A percentile compares a stretch with the other conserved stretches of the same genome.
phyloP scores from a whole-genome alignment of 1,139 yeast species.

The Taphrina flavorubra region DNA sequence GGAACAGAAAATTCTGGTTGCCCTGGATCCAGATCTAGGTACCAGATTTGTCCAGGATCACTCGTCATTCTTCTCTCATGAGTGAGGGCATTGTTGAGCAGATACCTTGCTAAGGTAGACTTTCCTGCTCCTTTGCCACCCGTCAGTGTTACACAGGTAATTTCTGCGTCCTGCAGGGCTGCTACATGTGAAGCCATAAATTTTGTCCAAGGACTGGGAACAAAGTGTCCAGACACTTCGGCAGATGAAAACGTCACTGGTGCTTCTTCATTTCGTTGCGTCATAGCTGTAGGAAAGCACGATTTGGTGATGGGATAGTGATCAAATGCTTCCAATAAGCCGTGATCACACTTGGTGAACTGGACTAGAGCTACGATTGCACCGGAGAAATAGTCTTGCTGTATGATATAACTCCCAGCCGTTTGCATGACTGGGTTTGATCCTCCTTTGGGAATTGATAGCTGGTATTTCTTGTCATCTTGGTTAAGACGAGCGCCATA shows the following conservation, averaged over 20 bases:
- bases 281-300: neutral
- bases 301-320: constrained; percentile 35
- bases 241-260: neutral
- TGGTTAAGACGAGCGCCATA: constrained; percentile 59
- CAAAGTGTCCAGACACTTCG: neutral
- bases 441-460: constrained; percentile 59
- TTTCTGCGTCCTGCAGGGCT: neutral
- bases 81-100: constrained; percentile 58
- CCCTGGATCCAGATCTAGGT: constrained; percentile 87
- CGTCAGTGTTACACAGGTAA: constrained; percentile 52
- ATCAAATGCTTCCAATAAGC: constrained; percentile 8
- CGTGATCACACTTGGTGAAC: constrained; percentile 48
- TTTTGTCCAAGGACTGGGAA: neutral
- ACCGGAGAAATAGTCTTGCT: constrained; percentile 4
- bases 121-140: constrained; percentile 86
- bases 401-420: constrained; percentile 47
- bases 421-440: constrained; percentile 62
- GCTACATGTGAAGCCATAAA: neutral
- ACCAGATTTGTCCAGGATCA: constrained; percentile 51
- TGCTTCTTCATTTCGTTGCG: neutral
- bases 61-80: neutral
- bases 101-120: constrained; percentile 67
- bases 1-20: constrained; percentile 83
- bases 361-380: constrained; percentile 55
- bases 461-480: constrained; percentile 44